Base-by-base conservation (phyloP, 768 basidiomycete species). In the Auricularia cornea region DNA sequence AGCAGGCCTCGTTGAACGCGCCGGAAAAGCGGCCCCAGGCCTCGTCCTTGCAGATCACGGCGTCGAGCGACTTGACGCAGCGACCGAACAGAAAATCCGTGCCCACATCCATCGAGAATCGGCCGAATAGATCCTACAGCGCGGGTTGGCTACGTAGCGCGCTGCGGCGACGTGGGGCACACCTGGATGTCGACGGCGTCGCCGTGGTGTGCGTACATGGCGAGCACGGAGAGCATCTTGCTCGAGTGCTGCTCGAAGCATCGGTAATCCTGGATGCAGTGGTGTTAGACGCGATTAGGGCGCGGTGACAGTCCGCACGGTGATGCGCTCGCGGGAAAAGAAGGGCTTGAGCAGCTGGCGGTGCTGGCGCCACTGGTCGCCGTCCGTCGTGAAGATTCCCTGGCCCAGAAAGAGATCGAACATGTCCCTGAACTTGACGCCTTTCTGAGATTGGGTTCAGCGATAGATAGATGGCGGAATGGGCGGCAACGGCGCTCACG, bases 301-400 rank as follows among this genome's bases (percentile, higher is more conserved):
- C 6, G 6, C 44, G 11, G 44, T 12, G 44, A 48, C 20, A 18
- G 6, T 30, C 14, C 44, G 10, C 33, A 29, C 66, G 16, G 70
- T 61, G 20, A 70, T 59, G 38, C 67, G 66, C 35, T 70, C 70
- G 3, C 62, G 65, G 18, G 66, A 52, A 57, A 72, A 72, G 67
- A 72, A 72, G 3, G 71, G 71, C 38, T 69, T 62, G 2, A 69
- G 64, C 31, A 69, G 61, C 3, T 65, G 28, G 26, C 71, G 64
- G 41, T 70, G 71, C 54, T 62, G 32, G 48, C 64, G 68, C 67
- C 69, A 68, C 23, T 35, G 38, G 23, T 70, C 66, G 28, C 71
- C 71, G 62, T 72, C 71, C 16, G 67, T 66, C 16, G 71, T 67
- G 57, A 72, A 72, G 35, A 72, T 72, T 14, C 70, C 70, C 33